Percentiles rank a stretch among this genome's conserved stretches.
These are phyloP conservation scores for Cladophialophora exuberans DNA, from an alignment of 2,329 filamentous ascomycete genomes.

Conservation along the genomic window DNA sequence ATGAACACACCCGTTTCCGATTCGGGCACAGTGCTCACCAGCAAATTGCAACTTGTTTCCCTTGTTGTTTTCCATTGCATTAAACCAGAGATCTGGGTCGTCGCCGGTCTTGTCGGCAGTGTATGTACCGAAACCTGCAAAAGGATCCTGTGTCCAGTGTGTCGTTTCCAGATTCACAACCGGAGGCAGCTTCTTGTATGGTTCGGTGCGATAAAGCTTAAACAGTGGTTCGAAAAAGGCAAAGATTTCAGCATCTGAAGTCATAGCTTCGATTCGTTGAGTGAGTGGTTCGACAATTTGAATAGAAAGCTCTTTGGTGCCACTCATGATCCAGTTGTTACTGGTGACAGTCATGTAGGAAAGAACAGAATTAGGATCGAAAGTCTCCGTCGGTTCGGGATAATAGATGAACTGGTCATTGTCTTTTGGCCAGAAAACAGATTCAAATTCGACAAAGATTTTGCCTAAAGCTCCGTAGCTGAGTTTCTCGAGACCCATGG, in stretches of 20 bases:
- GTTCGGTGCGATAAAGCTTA: conserved; percentile 48
- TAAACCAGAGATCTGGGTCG: conserved; percentile 42
- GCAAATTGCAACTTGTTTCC: conserved; percentile 46
- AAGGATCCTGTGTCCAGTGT: conserved; percentile 49
- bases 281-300: conserved; percentile 51
- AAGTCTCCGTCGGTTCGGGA: conserved; percentile 41
- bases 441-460: conserved; percentile 48
- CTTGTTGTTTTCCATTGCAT: conserved; percentile 44
- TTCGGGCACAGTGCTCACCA: conserved; percentile 45
- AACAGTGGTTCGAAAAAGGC: conserved; percentile 51
- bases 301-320: conserved; percentile 47
- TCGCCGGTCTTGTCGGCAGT: conserved; percentile 51
- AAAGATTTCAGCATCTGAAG: conserved; percentile 42
- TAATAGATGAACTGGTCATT: conserved; percentile 52
- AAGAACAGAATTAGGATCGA: conserved; percentile 44
- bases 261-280: conserved; percentile 50
- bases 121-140: conserved; percentile 49
- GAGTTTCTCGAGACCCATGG: conserved; percentile 42
- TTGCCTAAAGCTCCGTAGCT: conserved; percentile 50
- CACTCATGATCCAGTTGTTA: conserved; percentile 50
- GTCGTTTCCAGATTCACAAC: conserved; percentile 47
- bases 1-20: conserved; percentile 50
- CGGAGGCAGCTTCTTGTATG: conserved; percentile 47
- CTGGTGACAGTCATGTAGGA: conserved; percentile 49
- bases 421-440: conserved; percentile 51